These are phyloP conservation scores for Picea abies DNA, from an alignment of 83 land plant species.

Conservation along the genomic window DNA sequence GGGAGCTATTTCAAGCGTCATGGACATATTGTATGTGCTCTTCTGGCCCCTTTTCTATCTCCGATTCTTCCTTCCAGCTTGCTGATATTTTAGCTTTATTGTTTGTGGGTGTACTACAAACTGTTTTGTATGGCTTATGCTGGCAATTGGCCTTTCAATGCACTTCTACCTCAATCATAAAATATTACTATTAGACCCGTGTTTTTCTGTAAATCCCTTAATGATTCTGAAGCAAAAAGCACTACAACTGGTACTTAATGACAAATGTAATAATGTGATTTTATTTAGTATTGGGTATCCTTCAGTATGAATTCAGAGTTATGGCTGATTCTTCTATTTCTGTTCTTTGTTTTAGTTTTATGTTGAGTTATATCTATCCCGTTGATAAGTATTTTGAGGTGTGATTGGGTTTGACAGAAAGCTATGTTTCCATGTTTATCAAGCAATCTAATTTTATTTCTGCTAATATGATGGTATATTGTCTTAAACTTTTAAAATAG, in stretches of 20 bases:
- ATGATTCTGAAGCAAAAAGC: background rate
- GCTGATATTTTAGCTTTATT: background rate
- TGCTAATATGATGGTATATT: background rate
- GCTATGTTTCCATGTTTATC: background rate
- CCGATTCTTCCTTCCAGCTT: background rate
- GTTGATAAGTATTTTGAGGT: background rate
- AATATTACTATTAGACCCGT: background rate
- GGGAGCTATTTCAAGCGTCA: slow-evolving; percentile 11
- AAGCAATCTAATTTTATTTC: background rate
- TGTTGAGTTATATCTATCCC: background rate
- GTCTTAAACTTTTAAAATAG: background rate
- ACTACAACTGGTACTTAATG: background rate
- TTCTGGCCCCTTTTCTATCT: background rate
- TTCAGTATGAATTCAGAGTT: background rate
- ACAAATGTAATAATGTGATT: background rate
- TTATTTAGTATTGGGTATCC: background rate
- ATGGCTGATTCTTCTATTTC: background rate
- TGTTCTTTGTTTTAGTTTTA: background rate
- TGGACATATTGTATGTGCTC: slow-evolving; percentile 9
- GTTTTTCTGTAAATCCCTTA: background rate
- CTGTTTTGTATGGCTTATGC: background rate
- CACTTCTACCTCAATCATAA: background rate
- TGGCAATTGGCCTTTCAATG: background rate
- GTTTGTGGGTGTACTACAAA: background rate
- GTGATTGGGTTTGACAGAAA: background rate